Evolutionary conservation across 2,329 filamentous ascomycete genomes (phyloP).

Genomic region (Xylaria sp.): DNA sequence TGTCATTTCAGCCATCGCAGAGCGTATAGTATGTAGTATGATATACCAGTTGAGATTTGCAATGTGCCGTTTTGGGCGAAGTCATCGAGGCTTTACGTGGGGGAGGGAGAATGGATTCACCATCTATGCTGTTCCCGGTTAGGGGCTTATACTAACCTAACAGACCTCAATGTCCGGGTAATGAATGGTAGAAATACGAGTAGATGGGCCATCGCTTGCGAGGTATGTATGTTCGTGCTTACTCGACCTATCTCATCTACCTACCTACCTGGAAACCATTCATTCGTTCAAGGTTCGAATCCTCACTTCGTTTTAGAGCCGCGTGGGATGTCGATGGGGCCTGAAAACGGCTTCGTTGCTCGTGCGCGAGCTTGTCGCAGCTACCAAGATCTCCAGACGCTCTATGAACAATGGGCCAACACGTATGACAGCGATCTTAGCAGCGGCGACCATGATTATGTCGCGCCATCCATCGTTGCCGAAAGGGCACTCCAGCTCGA

Average conservation of each 20-base stretch:
- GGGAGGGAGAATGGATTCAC: not conserved
- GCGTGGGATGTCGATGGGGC: not conserved
- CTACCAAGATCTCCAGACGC: constrained; percentile 27
- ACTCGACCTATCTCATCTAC: not conserved
- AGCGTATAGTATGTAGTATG: not conserved
- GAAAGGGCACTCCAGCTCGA: constrained; percentile 51
- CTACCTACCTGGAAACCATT: not conserved
- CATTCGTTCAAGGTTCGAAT: not conserved
- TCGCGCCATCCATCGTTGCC: constrained; percentile 55
- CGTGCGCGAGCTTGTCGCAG: constrained; percentile 23
- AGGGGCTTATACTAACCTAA: not conserved
- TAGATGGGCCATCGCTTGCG: not conserved
- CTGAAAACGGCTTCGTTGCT: constrained; percentile 12
- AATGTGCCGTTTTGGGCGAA: not conserved
- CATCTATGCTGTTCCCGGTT: not conserved
- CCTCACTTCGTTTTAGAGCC: not conserved
- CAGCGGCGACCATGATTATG: constrained; percentile 52
- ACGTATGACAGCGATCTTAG: constrained; percentile 53
- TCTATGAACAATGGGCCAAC: constrained; percentile 54
- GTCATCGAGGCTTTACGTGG: not conserved
- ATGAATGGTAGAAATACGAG: not conserved
- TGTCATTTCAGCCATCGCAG: not conserved
- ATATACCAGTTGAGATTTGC: not conserved
- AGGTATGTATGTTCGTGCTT: not conserved
- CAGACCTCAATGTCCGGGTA: too few relatives aligned